phyloP scores from a whole-genome alignment of 495 filamentous ascomycete genomes.

The Geoglossum glabrum region DNA sequence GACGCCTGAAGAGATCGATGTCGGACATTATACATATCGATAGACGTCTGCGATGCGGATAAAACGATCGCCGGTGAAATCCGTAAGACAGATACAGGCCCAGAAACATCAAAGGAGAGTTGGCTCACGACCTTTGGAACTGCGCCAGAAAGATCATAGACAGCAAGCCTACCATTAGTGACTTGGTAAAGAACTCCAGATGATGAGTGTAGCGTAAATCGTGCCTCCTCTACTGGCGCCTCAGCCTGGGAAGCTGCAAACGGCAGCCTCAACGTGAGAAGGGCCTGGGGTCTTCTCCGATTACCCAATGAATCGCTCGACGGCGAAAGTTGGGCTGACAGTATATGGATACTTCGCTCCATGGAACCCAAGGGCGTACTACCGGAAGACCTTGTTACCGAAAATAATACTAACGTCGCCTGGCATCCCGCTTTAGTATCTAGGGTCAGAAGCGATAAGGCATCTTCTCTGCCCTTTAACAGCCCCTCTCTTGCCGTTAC shows the following conservation, averaged over 20 bases:
- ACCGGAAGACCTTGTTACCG: neutral
- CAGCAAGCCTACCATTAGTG: slow-evolving; percentile 20
- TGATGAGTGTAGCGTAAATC: slow-evolving; percentile 27
- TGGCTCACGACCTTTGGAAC: slow-evolving; percentile 20
- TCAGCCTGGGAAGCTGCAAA: neutral
- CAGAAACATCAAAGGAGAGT: neutral
- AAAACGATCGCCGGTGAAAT: slow-evolving; percentile 14
- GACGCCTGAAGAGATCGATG: slow-evolving; percentile 16
- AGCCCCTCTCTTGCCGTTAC: slow-evolving; percentile 24
- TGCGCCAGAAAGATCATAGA: slow-evolving; percentile 29
- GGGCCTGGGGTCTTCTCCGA: neutral
- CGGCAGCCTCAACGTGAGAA: neutral
- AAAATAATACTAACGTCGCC: neutral
- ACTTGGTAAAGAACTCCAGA: slow-evolving; percentile 36
- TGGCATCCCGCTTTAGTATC: neutral
- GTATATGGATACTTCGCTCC: neutral
- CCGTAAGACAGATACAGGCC: slow-evolving; percentile 23
- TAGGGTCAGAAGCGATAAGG: slow-evolving; percentile 13
- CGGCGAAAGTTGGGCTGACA: neutral
- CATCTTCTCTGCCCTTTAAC: slow-evolving; percentile 24
- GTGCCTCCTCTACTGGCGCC: neutral
- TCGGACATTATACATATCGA: slow-evolving; percentile 17
- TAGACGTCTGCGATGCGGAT: slow-evolving; percentile 8
- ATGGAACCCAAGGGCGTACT: neutral
- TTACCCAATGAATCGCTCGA: neutral